Conservation (phyloP, 176 grass and related monocot species). For the Ensete glaucum region DNA sequence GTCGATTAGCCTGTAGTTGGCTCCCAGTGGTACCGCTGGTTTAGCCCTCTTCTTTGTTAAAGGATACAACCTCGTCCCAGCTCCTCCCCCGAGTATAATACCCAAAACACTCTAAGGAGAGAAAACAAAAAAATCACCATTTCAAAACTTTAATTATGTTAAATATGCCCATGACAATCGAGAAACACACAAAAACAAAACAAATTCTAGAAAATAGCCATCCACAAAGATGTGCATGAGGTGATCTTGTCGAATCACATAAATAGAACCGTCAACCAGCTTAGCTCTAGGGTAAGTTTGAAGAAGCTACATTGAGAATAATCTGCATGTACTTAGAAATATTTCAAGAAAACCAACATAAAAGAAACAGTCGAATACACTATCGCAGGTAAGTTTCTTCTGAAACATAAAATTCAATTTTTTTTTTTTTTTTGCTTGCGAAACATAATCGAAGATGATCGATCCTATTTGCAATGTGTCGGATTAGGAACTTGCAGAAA, state of each 20-base stretch:
- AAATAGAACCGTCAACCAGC: too few species aligned
- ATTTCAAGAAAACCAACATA: background rate
- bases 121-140: constrained; percentile 4
- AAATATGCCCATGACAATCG: too few species aligned
- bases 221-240: background rate
- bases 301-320: background rate
- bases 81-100: constrained; percentile 91
- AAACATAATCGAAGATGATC: too few species aligned
- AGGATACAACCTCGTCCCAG: constrained; percentile 84
- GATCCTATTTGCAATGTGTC: too few species aligned
- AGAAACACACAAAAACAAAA: too few species aligned
- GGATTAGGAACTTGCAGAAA: too few species aligned
- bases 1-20: constrained; percentile 92
- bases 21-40: constrained; percentile 80
- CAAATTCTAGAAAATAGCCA: background rate
- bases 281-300: background rate
- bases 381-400: background rate
- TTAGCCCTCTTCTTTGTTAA: constrained; percentile 97
- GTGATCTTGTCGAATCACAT: background rate
- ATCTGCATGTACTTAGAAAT: background rate
- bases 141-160: background rate
- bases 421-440: too few species aligned
- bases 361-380: too few species aligned
- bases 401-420: too few species aligned
- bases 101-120: constrained; percentile 80